Conservation (phyloP, 2,329 filamentous ascomycete species). For the Metarhizium anisopliae region DNA sequence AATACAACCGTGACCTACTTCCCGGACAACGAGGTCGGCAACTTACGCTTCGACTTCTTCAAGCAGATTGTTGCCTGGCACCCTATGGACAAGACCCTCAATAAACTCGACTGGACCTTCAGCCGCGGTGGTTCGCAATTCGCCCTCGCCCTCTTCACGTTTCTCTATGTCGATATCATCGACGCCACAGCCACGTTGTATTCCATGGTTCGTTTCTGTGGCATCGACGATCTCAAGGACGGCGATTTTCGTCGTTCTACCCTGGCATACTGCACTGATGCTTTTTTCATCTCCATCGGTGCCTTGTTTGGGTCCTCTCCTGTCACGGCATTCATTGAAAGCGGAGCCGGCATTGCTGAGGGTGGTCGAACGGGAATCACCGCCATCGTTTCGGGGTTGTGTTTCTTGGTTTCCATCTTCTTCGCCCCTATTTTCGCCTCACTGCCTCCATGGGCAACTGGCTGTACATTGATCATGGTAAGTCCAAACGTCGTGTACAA, state of each 20-base stretch:
- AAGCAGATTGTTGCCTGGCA: conserved; percentile 63
- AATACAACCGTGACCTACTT: conserved; percentile 65
- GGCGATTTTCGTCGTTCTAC: conserved; percentile 84
- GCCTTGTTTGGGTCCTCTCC: conserved; percentile 62
- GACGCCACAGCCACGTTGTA: conserved; percentile 71
- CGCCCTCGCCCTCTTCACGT: conserved; percentile 63
- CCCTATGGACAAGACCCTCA: conserved; percentile 55
- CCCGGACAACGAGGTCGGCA: conserved; percentile 53
- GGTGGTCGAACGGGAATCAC: conserved; percentile 67
- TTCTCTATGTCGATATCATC: conserved; percentile 72
- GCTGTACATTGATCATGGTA: conserved; percentile 61
- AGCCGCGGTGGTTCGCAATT: conserved; percentile 49
- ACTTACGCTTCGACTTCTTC: conserved; percentile 63
- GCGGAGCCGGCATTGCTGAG: conserved; percentile 66
- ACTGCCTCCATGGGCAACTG: conserved; percentile 70
- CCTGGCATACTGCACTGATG: conserved; percentile 67
- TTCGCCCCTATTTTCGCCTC: conserved; percentile 71
- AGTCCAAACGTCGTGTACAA: conserved; percentile 10
- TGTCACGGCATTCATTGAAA: conserved; percentile 68
- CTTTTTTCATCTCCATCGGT: conserved; percentile 61
- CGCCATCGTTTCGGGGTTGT: conserved; percentile 58
- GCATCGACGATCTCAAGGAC: conserved; percentile 52
- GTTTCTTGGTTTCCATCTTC: conserved; percentile 64
- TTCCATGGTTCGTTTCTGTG: conserved; percentile 72
- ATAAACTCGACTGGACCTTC: conserved; percentile 59